These are phyloP conservation scores for Ceratocystis cacaofunesta DNA, from an alignment of 2,329 filamentous ascomycete genomes.

Conservation along the genomic window DNA sequence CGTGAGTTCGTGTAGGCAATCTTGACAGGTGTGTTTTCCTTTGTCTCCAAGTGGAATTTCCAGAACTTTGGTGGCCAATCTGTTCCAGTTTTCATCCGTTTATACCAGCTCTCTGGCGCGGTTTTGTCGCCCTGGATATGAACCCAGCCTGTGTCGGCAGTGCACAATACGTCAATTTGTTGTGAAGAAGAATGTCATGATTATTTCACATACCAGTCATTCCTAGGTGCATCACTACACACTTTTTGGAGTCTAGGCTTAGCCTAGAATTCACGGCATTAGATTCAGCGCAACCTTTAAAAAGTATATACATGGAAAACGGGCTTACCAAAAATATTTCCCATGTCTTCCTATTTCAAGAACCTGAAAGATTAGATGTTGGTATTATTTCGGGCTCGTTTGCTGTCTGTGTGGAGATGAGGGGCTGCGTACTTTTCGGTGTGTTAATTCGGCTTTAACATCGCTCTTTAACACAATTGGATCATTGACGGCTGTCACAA, in stretches of 20 bases:
- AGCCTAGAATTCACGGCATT: slow-evolving; percentile 23
- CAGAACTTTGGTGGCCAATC: slow-evolving; percentile 79
- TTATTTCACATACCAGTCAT: slow-evolving; percentile 39
- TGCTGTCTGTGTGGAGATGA: neutral
- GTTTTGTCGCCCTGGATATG: slow-evolving; percentile 68
- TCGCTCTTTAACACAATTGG: slow-evolving; percentile 77
- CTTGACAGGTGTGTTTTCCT: slow-evolving; percentile 37
- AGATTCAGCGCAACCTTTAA: neutral
- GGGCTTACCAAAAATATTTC: slow-evolving; percentile 75
- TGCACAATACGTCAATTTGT: neutral
- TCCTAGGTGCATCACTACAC: slow-evolving; percentile 79
- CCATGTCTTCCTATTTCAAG: slow-evolving; percentile 66
- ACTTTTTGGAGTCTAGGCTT: slow-evolving; percentile 57
- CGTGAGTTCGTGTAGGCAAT: slow-evolving; percentile 74
- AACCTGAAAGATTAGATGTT: slow-evolving; percentile 32
- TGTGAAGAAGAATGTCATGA: neutral
- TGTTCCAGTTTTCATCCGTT: slow-evolving; percentile 46
- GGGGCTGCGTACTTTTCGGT: neutral
- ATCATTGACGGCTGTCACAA: slow-evolving; percentile 62
- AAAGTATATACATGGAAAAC: neutral
- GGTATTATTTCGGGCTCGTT: neutral
- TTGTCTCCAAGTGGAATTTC: slow-evolving; percentile 67
- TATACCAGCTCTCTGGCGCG: slow-evolving; percentile 70
- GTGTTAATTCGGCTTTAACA: slow-evolving; percentile 44
- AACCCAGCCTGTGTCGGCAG: slow-evolving; percentile 50